Evolutionary conservation across 768 basidiomycete genomes (phyloP), one percentile per base, ranked within the genome.

Genomic region (Amanita phalloides): DNA sequence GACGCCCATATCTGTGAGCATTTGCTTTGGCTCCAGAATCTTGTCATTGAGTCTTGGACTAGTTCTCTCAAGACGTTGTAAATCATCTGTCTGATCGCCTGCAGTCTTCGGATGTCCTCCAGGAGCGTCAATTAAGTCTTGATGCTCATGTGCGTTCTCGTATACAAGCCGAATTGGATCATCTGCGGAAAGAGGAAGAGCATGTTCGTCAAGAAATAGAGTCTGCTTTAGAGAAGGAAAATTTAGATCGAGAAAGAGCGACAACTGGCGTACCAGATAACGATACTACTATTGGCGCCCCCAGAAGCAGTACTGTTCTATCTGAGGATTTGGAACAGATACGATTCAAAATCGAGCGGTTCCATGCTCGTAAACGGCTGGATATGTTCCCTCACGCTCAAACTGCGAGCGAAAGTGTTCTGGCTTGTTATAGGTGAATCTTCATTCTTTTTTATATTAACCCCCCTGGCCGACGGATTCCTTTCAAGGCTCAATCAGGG

Each of bases 11-110:
- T 73, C 80, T 55, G 81, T 81, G 54, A 44, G 70, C 62, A 30
- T 42, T 25, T 4, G 26, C 9, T 20, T 10, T 28, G 13, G 17
- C 32, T 6, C 32, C 21, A 32, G 21, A 10, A 14, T n/a, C n/a
- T 28, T 17, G 26, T 35, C 6, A 47, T 30, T 30, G 17, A 28
- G 41, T 35, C 42, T 8, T 26, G 10, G 35, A 37, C 48, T 58
- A 93, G 90, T 88, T 94, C 69, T 86, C 86, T n/a, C 78, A 78
- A 44, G 80, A 85, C 64, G 80, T 94, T 53, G 81, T 93, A 61
- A 80, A 85, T 70, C 80, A 84, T 53, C 82, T 93, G 55, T 73
- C 81, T 17, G 82, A 89, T 67, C 71, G 76, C 53, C 64, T 77
- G 33, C 75, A 78, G 39, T 73, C 82, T 1, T 68, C 83, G 8